Conservation (phyloP, 2,329 filamentous ascomycete genomes). For the Dryadomyces sulphureus region DNA sequence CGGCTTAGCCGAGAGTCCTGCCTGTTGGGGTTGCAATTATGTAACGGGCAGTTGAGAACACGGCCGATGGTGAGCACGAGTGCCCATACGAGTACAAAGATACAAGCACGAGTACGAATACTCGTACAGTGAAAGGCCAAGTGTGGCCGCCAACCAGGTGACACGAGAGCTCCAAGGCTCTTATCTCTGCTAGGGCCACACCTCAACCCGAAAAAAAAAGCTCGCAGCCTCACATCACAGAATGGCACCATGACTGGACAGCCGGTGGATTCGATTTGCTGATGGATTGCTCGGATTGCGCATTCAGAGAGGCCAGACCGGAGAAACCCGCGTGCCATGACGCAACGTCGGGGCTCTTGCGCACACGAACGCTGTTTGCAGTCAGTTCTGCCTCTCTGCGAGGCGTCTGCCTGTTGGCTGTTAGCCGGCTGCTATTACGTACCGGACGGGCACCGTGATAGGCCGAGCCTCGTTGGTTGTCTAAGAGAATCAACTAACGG, state of each 20-base stretch:
- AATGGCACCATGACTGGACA: neutral
- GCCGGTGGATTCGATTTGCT: slow-evolving; percentile 9
- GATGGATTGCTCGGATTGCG: slow-evolving; percentile 8
- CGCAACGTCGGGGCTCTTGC: neutral
- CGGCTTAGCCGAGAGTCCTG: no score
- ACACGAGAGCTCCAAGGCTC: neutral
- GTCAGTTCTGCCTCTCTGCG: neutral
- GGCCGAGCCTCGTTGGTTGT: slow-evolving; percentile 9
- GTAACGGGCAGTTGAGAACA: no score
- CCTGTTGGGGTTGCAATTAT: slow-evolving; percentile 15
- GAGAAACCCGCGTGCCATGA: neutral
- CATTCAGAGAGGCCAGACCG: neutral
- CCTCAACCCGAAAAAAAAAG: neutral
- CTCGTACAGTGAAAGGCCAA: neutral
- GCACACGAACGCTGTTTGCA: no score
- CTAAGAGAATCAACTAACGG: slow-evolving; percentile 10
- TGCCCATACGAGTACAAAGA: neutral
- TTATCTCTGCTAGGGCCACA: neutral
- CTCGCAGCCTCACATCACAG: neutral
- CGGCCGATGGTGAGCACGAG: neutral
- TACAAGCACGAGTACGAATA: neutral
- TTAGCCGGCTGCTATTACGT: neutral
- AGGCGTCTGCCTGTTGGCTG: neutral
- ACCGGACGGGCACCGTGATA: slow-evolving; percentile 6
- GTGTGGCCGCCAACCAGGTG: no score